Evolutionary conservation across 352 stramenopile species (phyloP).

Genomic region (Phytophthora boehmeriae): DNA sequence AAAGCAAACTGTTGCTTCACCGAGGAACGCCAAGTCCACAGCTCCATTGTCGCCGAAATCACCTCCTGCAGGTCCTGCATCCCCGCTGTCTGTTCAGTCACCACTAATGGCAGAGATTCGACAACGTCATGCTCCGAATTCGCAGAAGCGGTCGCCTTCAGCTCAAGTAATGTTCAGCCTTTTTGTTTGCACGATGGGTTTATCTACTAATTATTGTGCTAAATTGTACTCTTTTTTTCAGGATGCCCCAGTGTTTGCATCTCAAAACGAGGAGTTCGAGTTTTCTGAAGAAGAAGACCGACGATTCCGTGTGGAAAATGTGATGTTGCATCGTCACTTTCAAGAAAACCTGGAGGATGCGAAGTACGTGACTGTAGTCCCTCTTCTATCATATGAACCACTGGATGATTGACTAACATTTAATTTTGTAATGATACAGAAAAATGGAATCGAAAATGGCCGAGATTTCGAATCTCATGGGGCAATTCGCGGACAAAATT

Average conservation of each 20-base stretch:
- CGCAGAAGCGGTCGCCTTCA: slow-evolving; percentile 7
- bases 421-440: slow-evolving; percentile 34
- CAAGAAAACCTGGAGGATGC: slow-evolving; percentile 87
- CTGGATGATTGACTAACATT: slow-evolving; percentile 2
- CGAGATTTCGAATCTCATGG: slow-evolving; percentile 86
- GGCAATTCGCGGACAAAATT: slow-evolving; percentile 86
- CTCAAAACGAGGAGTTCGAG: slow-evolving; percentile 53
- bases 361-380: slow-evolving; percentile 46
- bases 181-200: neutral
- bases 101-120: slow-evolving; percentile 19
- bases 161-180: slow-evolving; percentile 10
- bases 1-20: slow-evolving; percentile 14
- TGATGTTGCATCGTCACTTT: slow-evolving; percentile 82
- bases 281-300: slow-evolving; percentile 69
- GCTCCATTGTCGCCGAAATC: slow-evolving; percentile 11
- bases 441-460: slow-evolving; percentile 88
- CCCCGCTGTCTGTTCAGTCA: slow-evolving; percentile 1
- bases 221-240: slow-evolving; percentile 7
- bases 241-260: slow-evolving; percentile 41
- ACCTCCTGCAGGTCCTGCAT: slow-evolving; percentile 5
- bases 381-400: neutral
- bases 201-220: neutral
- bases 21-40: slow-evolving; percentile 8
- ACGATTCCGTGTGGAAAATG: slow-evolving; percentile 74
- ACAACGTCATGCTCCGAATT: slow-evolving; percentile 14